phyloP scores from a whole-genome alignment of 2,329 filamentous ascomycete species.

The Colletotrichum salicis region DNA sequence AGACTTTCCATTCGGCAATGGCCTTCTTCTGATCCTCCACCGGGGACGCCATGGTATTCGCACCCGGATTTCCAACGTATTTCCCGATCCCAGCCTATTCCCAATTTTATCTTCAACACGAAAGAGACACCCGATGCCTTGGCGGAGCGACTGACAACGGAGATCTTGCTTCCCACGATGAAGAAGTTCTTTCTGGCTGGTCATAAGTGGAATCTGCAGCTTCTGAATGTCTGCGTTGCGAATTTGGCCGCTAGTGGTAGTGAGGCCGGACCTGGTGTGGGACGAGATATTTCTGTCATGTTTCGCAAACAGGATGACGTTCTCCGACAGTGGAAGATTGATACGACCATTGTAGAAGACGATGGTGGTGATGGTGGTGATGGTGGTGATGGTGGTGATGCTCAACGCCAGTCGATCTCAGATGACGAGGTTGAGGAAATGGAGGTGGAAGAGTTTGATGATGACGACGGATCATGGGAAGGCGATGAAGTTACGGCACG shows the following conservation, averaged over 20 bases:
- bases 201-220: conserved; percentile 79
- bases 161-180: conserved; percentile 78
- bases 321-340: conserved; percentile 73
- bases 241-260: conserved; percentile 77
- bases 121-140: conserved; percentile 67
- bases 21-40: conserved; percentile 55
- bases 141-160: conserved; percentile 75
- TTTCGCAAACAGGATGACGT: conserved; percentile 79
- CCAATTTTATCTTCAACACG: conserved; percentile 77
- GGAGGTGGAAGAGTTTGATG: conserved; percentile 45
- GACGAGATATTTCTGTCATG: conserved; percentile 84
- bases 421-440: conserved; percentile 35
- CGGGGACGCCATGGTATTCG: conserved; percentile 54
- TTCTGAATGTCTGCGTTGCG: conserved; percentile 88
- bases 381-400: not conserved
- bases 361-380: not conserved
- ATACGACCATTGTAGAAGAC: conserved; percentile 41
- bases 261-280: conserved; percentile 63
- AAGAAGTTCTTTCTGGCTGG: conserved; percentile 76
- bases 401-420: conserved; percentile 24
- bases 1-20: conserved; percentile 80
- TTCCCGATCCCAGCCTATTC: conserved; percentile 80
- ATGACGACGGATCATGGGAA: conserved; percentile 41
- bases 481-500: conserved; percentile 38
- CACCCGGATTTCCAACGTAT: conserved; percentile 73